Evolutionary conservation across 164 flowering plant species (phyloP), one percentile per base, ranked within the genome.

Genomic region (Dillenia suffruticosa): DNA sequence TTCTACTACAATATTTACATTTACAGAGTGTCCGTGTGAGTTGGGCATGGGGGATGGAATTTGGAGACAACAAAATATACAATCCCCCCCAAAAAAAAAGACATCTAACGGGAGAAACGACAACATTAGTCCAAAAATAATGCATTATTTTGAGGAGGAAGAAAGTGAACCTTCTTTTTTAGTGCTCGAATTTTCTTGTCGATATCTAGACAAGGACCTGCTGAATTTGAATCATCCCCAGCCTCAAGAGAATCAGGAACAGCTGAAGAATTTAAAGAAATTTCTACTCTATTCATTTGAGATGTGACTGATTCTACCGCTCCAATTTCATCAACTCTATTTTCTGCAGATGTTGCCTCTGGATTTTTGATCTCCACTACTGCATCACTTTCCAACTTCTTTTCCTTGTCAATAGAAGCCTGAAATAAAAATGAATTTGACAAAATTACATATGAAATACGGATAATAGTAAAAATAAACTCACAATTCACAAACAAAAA

Each of bases 111-210:
- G 40, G 5, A 26, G 40, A 26, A 26, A 26, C 2, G 0, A 5
- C 40, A 26, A 26, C 40, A 1, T 26, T 26, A 26, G 40, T 1
- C 5, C 3, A 26, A 26, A 26, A 26, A 26, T 26, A 26, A 26
- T 26, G 40, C 40, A 26, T 26, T 26, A 26, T 26, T 12, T 51
- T n/a, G 4, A 10, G 3, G 13, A 16, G 40, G 26, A 2, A 59
- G 47, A 66, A 54, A 50, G 15, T 24, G 19, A 76, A 85, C 98
- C 94, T 93, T 93, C 83, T 93, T 93, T 71, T 82, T 88, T 1
- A 90, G 75, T 15, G 98, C 89, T 54, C 98, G 76, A 54, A 93
- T 90, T 73, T 66, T 85, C 79, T 85, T 93, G 60, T 90, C 91
- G 61, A 88, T 76, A 72, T 87, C 94, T 58, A 70, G 81, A 69